Evolutionary conservation across 208 protist genomes (phyloP).

Genomic region (Wallacemonas collosoma): DNA sequence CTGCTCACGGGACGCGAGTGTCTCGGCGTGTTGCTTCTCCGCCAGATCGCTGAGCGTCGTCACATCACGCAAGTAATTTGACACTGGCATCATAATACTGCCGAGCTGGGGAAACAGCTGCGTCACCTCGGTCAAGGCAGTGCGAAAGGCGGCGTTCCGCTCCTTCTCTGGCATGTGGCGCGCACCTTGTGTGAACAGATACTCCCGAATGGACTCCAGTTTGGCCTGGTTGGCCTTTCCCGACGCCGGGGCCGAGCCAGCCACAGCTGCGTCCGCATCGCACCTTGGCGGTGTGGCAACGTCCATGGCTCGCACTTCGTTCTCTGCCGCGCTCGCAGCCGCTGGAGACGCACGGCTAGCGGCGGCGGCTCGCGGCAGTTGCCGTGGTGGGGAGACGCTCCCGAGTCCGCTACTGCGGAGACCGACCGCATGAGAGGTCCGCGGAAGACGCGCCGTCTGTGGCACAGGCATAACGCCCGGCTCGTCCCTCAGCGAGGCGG

Average conservation of each 20-base stretch:
- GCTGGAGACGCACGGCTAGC: too few relatives aligned
- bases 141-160: slow-evolving; percentile 32
- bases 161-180: slow-evolving; percentile 35
- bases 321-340: too few relatives aligned
- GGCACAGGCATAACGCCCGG: not conserved
- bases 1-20: slow-evolving; percentile 43
- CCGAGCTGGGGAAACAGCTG: slow-evolving; percentile 41
- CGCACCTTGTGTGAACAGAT: slow-evolving; percentile 32
- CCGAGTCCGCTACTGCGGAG: not conserved
- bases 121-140: slow-evolving; percentile 39
- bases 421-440: not conserved
- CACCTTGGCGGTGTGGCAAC: not conserved
- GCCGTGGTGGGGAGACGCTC: slow-evolving; percentile 8
- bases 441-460: not conserved
- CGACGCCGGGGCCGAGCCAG: not conserved
- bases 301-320: not conserved
- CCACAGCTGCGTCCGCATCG: not conserved
- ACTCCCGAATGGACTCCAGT: slow-evolving; percentile 38
- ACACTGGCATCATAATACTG: slow-evolving; percentile 25
- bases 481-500: slow-evolving; percentile 8
- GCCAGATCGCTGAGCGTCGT: slow-evolving; percentile 14
- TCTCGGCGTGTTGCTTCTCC: slow-evolving; percentile 28
- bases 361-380: not conserved
- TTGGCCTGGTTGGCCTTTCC: slow-evolving; percentile 16
- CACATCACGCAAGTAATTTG: slow-evolving; percentile 49